A percentile compares a stretch with the other conserved stretches of the same genome.
These are phyloP conservation scores for Themeda triandra DNA, from an alignment of 176 grass and related monocot genomes.

Conservation along the genomic window DNA sequence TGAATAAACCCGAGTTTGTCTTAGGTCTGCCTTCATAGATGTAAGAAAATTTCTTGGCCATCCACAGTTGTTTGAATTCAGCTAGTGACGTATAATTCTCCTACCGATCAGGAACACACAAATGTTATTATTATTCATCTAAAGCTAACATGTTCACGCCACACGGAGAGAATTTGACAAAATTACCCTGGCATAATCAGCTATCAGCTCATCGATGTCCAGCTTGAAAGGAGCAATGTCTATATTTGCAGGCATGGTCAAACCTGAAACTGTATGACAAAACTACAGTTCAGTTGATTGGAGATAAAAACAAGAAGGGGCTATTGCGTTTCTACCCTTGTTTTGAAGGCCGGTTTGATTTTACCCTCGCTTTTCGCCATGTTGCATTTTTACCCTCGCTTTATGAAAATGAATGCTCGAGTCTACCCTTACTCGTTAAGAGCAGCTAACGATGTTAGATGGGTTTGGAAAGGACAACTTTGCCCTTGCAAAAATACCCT, in stretches of 20 bases:
- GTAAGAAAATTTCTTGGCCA: conserved; percentile 74
- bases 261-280: not conserved
- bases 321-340: too few species aligned
- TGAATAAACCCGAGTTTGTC: conserved; percentile 68
- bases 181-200: conserved; percentile 54
- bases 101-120: conserved; percentile 22
- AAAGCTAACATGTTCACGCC: not conserved
- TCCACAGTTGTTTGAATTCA: conserved; percentile 75
- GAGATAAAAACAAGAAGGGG: too few species aligned
- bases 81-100: conserved; percentile 40
- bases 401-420: too few species aligned
- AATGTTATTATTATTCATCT: not conserved
- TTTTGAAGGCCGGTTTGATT: too few species aligned
- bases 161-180: not conserved
- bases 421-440: too few species aligned
- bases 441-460: too few species aligned
- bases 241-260: conserved; percentile 23
- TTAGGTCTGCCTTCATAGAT: conserved; percentile 71
- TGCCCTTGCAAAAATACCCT: too few species aligned
- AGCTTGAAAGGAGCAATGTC: conserved; percentile 75
- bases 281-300: conserved; percentile 4
- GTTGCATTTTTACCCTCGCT: too few species aligned
- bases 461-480: too few species aligned
- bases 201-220: conserved; percentile 78
- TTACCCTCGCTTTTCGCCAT: too few species aligned